phyloP scores from a whole-genome alignment of 331 rosid species.

The Rosa hybrid region DNA sequence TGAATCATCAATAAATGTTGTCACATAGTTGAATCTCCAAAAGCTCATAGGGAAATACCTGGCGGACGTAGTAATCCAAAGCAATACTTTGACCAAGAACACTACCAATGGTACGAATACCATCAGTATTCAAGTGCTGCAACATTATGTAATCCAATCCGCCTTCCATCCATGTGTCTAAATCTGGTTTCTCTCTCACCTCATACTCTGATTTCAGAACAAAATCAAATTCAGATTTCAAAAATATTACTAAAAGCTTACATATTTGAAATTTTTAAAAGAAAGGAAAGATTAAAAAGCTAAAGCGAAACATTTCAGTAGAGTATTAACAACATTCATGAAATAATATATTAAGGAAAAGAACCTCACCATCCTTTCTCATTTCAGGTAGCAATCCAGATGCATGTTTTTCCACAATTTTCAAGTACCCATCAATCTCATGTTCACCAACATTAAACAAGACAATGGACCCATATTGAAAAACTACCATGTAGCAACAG shows the following conservation, averaged over 20 bases:
- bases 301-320: background rate
- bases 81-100: constrained; percentile 99
- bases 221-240: constrained; percentile 10
- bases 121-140: constrained; percentile 85
- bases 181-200: constrained; percentile 73
- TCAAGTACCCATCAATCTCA: constrained; percentile 68
- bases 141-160: constrained; percentile 97
- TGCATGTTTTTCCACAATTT: constrained; percentile 77
- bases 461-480: constrained; percentile 94
- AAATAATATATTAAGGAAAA: background rate
- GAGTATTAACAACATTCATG: background rate
- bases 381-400: constrained; percentile 89
- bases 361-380: constrained; percentile 91
- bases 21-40: constrained; percentile 21
- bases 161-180: constrained; percentile 94
- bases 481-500: constrained; percentile 84
- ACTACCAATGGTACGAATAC: constrained; percentile 93
- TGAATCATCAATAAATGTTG: constrained; percentile 11
- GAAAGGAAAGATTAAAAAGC: background rate
- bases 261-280: background rate
- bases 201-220: constrained; percentile 69
- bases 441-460: constrained; percentile 79
- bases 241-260: background rate
- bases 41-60: constrained; percentile 49
- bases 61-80: constrained; percentile 91